Evolutionary conservation across 1,284 basidiomycete species (phyloP).

Genomic region (Rhodofomes roseus): DNA sequence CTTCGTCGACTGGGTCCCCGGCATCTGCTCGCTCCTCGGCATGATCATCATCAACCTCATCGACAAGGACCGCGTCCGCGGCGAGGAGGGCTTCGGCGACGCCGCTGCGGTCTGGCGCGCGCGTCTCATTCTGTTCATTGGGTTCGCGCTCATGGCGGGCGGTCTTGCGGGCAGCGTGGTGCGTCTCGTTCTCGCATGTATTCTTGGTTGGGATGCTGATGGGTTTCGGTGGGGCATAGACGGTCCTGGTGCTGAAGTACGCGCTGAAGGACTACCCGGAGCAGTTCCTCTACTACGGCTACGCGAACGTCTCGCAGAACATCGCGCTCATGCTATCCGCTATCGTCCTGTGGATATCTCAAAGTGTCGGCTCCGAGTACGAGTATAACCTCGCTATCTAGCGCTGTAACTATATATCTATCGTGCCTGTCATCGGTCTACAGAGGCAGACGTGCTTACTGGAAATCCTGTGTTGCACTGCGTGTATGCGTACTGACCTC

Average conservation of each 20-base stretch:
- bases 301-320: constrained; percentile 93
- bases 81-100: constrained; percentile 77
- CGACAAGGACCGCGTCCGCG: constrained; percentile 88
- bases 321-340: constrained; percentile 89
- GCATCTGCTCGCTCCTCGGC: constrained; percentile 90
- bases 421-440: not conserved
- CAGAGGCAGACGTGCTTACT: not conserved
- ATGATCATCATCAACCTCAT: constrained; percentile 93
- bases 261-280: constrained; percentile 71
- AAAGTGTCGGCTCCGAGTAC: constrained; percentile 78
- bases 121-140: constrained; percentile 87
- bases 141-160: constrained; percentile 96
- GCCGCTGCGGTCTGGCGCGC: constrained; percentile 90
- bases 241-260: constrained; percentile 91
- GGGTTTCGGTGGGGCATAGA: constrained; percentile 41
- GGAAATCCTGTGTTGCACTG: not conserved
- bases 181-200: constrained; percentile 30
- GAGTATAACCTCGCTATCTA: constrained; percentile 82
- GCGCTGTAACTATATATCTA: not conserved
- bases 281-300: constrained; percentile 89
- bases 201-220: too few relatives aligned
- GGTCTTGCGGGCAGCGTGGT: constrained; percentile 93
- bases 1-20: constrained; percentile 95
- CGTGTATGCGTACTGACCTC: too few relatives aligned
- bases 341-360: constrained; percentile 84